Percentiles rank a stretch among this genome's conserved stretches.
These are phyloP conservation scores for Lagenidium sp. DNA, from an alignment of 352 stramenopile genomes.

Conservation along the genomic window DNA sequence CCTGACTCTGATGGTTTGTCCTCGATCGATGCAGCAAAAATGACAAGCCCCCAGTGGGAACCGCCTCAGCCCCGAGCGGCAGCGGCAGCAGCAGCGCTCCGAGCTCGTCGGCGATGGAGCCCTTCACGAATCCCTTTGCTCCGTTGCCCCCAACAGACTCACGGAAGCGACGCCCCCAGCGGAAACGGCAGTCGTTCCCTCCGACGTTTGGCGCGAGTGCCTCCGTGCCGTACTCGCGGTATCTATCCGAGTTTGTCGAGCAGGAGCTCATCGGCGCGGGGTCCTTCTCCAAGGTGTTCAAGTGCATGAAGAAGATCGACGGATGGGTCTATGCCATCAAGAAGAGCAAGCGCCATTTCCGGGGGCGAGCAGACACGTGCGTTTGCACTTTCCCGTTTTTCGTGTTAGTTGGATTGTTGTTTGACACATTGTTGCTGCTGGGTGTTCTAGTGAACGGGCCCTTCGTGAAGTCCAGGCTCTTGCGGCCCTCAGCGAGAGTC, in stretches of 20 bases:
- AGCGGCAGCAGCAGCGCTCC: constrained; percentile 1
- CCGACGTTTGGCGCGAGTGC: constrained; percentile 22
- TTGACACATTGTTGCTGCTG: background rate
- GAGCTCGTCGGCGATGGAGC: constrained; percentile 22
- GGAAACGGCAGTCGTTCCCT: constrained; percentile 65
- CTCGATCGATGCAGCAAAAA: too few species aligned
- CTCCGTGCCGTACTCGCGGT: constrained; percentile 48
- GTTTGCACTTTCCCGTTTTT: constrained; percentile 8
- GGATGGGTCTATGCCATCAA: constrained; percentile 84
- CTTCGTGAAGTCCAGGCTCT: constrained; percentile 78
- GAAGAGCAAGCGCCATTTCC: constrained; percentile 81
- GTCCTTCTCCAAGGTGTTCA: constrained; percentile 83
- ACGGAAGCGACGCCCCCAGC: constrained; percentile 48
- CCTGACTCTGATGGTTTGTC: too few species aligned
- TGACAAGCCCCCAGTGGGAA: too few species aligned
- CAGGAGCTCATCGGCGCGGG: constrained; percentile 74
- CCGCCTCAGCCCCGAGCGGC: background rate
- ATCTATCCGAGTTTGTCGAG: constrained; percentile 74
- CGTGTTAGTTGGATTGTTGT: background rate
- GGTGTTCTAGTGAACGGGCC: constrained; percentile 32
- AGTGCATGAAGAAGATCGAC: constrained; percentile 83
- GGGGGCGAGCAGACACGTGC: constrained; percentile 76
- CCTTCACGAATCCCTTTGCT: constrained; percentile 65
- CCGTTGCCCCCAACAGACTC: constrained; percentile 37
- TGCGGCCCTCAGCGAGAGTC: constrained; percentile 64